phyloP scores from a whole-genome alignment of 257 asterid genomes.

The Oldenlandia corymbosa region DNA sequence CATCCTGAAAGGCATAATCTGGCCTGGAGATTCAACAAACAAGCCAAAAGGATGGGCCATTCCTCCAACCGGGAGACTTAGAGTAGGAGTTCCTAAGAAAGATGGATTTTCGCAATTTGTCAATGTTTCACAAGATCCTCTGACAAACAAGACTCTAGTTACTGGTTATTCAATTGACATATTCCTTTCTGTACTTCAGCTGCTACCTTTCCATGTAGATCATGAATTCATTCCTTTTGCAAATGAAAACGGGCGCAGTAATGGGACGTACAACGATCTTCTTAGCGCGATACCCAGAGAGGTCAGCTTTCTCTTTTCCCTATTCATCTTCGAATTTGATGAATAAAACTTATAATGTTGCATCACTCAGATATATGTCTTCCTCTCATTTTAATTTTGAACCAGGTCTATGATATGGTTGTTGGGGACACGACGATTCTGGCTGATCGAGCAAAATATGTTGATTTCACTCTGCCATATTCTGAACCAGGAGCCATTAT shows the following conservation, averaged over 20 bases:
- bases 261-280: constrained; percentile 34
- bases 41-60: constrained; percentile 48
- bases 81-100: constrained; percentile 36
- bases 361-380: too few species aligned
- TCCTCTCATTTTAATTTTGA: background rate
- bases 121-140: constrained; percentile 23
- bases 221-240: constrained; percentile 29
- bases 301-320: too few species aligned
- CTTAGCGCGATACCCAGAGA: too few species aligned
- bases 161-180: constrained; percentile 38
- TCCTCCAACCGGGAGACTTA: constrained; percentile 33
- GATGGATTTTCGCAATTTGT: constrained; percentile 30
- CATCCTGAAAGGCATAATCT: too few species aligned
- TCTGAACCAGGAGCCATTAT: constrained; percentile 42
- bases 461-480: constrained; percentile 50
- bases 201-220: constrained; percentile 34
- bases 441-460: constrained; percentile 39
- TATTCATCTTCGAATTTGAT: too few species aligned
- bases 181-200: constrained; percentile 34
- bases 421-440: constrained; percentile 49
- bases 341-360: too few species aligned
- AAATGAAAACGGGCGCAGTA: constrained; percentile 26
- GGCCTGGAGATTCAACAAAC: constrained; percentile 40
- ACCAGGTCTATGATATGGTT: constrained; percentile 36
- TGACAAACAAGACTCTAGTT: constrained; percentile 8